Evolutionary conservation across 2,329 filamentous ascomycete genomes (phyloP).

Genomic region (Fusarium beomiforme): DNA sequence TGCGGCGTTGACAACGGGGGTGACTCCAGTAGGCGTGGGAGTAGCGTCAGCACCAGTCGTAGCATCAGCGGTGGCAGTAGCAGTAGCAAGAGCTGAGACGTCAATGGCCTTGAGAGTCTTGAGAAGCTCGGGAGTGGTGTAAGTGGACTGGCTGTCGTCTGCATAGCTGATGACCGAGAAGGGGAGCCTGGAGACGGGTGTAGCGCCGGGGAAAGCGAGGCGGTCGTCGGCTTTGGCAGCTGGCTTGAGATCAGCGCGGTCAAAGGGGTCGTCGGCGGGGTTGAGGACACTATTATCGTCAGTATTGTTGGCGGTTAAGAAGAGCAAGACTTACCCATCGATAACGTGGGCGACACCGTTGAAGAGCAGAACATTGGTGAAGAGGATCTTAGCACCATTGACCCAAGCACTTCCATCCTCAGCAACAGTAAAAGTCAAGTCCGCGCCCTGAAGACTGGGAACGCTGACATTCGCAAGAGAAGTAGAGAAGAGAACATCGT

Average conservation of each 20-base stretch:
- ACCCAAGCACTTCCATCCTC: constrained; percentile 46
- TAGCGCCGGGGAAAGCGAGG: constrained; percentile 41
- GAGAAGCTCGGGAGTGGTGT: constrained; percentile 44
- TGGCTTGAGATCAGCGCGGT: constrained; percentile 38
- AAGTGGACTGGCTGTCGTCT: constrained; percentile 31
- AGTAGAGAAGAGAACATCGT: constrained; percentile 46
- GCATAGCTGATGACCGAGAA: constrained; percentile 40
- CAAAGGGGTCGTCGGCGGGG: constrained; percentile 37
- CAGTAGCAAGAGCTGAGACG: neutral
- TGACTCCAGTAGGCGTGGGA: constrained; percentile 3
- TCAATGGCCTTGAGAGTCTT: constrained; percentile 41
- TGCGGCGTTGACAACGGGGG: constrained; percentile 15
- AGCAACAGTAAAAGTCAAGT: constrained; percentile 44
- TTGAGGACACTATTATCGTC: constrained; percentile 37
- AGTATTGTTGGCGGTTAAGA: neutral
- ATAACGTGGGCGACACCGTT: constrained; percentile 49
- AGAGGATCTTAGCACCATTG: constrained; percentile 46
- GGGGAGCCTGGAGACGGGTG: constrained; percentile 39
- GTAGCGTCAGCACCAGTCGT: neutral
- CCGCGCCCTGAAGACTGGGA: constrained; percentile 35
- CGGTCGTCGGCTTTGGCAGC: constrained; percentile 37
- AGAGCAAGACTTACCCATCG: constrained; percentile 37
- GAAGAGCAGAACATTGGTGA: constrained; percentile 44
- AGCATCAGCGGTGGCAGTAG: constrained; percentile 3
- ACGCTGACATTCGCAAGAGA: constrained; percentile 42